Evolutionary conservation across 345 rosid genomes (phyloP).

Genomic region (Firmiana major): DNA sequence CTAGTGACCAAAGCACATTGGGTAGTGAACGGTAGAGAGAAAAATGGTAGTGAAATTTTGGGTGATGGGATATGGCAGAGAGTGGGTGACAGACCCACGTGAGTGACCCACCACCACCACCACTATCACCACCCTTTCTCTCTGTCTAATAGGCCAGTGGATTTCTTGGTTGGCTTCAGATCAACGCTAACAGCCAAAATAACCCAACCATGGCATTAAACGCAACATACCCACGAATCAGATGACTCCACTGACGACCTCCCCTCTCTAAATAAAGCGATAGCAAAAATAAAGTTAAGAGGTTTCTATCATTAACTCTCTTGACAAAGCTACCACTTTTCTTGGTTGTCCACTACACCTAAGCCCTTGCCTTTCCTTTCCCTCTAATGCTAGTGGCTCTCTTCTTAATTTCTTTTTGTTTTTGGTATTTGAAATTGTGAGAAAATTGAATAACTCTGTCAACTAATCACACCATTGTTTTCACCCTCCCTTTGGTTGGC

Average conservation of each 20-base stretch:
- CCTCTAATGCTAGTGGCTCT: slow-evolving; percentile 8
- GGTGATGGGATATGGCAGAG: slow-evolving; percentile 11
- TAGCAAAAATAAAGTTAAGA: slow-evolving; percentile 22
- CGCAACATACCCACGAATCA: slow-evolving; percentile 16
- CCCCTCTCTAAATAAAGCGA: not conserved
- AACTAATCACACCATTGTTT: too few relatives aligned
- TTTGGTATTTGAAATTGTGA: too few relatives aligned
- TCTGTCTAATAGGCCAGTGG: slow-evolving; percentile 25
- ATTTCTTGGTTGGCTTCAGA: slow-evolving; percentile 74
- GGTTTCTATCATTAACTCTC: slow-evolving; percentile 46
- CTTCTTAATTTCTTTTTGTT: not conserved
- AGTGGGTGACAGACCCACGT: slow-evolving; percentile 77
- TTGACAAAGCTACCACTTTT: slow-evolving; percentile 38
- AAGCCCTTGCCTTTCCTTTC: not conserved
- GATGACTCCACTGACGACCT: slow-evolving; percentile 13
- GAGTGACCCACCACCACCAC: slow-evolving; percentile 67
- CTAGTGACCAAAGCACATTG: slow-evolving; percentile 30
- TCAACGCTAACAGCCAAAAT: slow-evolving; percentile 85
- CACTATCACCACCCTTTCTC: slow-evolving; percentile 10
- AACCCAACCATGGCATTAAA: slow-evolving; percentile 34
- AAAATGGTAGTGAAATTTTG: not conserved
- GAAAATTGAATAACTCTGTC: too few relatives aligned
- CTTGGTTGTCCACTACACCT: slow-evolving; percentile 36
- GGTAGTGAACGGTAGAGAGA: slow-evolving; percentile 10
- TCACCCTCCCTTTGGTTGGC: slow-evolving; percentile 1